phyloP scores from a whole-genome alignment of 192 early-diverging fungal genomes.

The Coemansia sp. region DNA sequence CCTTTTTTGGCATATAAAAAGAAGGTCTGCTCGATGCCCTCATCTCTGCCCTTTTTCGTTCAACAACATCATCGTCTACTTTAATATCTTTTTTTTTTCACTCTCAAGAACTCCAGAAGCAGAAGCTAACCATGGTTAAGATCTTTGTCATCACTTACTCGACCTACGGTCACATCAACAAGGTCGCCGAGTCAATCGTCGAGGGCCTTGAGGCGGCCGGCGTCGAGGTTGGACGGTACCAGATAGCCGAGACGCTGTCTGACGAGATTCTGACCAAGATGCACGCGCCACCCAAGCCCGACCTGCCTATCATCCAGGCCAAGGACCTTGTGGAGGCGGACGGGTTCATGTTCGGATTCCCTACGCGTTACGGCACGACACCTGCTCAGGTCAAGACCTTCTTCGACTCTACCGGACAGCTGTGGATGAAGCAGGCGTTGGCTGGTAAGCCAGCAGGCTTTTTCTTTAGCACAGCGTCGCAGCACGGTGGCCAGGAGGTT shows the following conservation, averaged over 20 bases:
- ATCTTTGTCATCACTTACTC: slow-evolving; percentile 75
- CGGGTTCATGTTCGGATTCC: slow-evolving; percentile 70
- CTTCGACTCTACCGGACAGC: slow-evolving; percentile 64
- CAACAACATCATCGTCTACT: not conserved
- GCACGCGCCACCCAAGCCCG: slow-evolving; percentile 60
- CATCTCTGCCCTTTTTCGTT: not conserved
- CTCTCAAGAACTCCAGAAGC: not conserved
- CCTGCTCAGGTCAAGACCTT: slow-evolving; percentile 82
- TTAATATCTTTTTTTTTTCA: not conserved
- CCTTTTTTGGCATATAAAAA: not conserved
- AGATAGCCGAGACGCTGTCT: slow-evolving; percentile 66
- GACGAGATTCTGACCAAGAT: slow-evolving; percentile 72
- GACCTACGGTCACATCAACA: slow-evolving; percentile 72
- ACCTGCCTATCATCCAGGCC: slow-evolving; percentile 60
- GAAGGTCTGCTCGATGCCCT: not conserved
- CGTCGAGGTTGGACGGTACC: slow-evolving; percentile 58
- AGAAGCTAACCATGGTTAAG: slow-evolving; percentile 26
- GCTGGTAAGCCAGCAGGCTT: slow-evolving; percentile 71
- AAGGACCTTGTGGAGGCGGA: slow-evolving; percentile 63
- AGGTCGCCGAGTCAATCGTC: slow-evolving; percentile 62
- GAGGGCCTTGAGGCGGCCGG: slow-evolving; percentile 62
- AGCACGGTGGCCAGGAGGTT: slow-evolving; percentile 82
- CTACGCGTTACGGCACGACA: slow-evolving; percentile 68
- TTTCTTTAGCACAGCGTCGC: slow-evolving; percentile 74
- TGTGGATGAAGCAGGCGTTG: slow-evolving; percentile 61